Conservation (phyloP, 164 flowering plant species). For the Aristolochia fimbriata region DNA sequence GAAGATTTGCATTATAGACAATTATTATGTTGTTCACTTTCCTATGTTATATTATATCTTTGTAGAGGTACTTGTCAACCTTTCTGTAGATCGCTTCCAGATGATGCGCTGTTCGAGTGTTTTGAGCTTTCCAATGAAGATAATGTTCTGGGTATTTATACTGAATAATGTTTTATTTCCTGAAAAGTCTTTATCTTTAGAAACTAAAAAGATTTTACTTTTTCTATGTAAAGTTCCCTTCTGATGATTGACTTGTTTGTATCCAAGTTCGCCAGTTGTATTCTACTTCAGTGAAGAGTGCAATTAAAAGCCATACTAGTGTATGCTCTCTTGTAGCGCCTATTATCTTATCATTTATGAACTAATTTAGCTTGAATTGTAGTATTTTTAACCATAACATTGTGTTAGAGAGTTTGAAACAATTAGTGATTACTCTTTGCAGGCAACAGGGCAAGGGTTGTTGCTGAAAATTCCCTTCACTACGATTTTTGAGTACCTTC, state of each 20-base stretch:
- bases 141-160: slow-evolving; percentile 37
- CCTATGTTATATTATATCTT: slow-evolving; percentile 2
- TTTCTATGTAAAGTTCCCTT: no score
- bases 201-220: no score
- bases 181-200: no score
- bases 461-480: slow-evolving; percentile 76
- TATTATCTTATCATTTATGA: no score
- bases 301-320: slow-evolving; percentile 41
- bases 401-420: slow-evolving; percentile 1
- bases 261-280: slow-evolving; percentile 47
- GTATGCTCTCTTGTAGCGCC: slow-evolving; percentile 32
- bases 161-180: background rate
- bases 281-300: slow-evolving; percentile 51
- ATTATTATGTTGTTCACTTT: slow-evolving; percentile 1
- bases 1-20: background rate
- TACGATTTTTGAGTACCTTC: slow-evolving; percentile 91
- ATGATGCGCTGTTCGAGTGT: slow-evolving; percentile 77
- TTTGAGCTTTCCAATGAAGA: slow-evolving; percentile 45
- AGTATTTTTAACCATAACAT: background rate
- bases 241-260: slow-evolving; percentile 2
- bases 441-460: slow-evolving; percentile 51
- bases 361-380: no score
- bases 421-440: slow-evolving; percentile 14
- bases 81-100: slow-evolving; percentile 73
- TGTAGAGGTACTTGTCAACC: slow-evolving; percentile 87